A percentile compares a stretch with the other conserved stretches of the same genome.
These are phyloP conservation scores for Erysiphe pulchra DNA, from an alignment of 2,329 filamentous ascomycete species.

Conservation along the genomic window DNA sequence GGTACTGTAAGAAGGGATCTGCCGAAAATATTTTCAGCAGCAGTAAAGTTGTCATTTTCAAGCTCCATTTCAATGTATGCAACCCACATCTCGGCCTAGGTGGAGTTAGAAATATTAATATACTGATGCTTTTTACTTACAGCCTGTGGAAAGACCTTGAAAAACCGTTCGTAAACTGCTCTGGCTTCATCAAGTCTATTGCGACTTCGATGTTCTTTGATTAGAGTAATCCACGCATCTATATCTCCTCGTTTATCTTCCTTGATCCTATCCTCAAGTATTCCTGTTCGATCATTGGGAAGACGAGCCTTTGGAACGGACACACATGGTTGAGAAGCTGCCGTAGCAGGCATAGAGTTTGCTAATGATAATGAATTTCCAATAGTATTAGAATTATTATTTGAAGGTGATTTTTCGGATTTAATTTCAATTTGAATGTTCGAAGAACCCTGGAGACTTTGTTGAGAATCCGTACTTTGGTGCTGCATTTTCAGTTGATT, in stretches of 20 bases:
- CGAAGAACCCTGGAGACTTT: slow-evolving; percentile 7
- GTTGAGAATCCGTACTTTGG: slow-evolving; percentile 10
- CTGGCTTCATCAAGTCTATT: slow-evolving; percentile 64
- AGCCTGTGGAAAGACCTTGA: slow-evolving; percentile 68
- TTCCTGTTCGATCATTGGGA: slow-evolving; percentile 14
- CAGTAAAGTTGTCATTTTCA: slow-evolving; percentile 55
- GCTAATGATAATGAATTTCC: slow-evolving; percentile 2
- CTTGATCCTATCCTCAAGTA: slow-evolving; percentile 66
- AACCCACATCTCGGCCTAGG: slow-evolving; percentile 73
- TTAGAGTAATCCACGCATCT: slow-evolving; percentile 73
- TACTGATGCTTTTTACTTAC: slow-evolving; percentile 30
- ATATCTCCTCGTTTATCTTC: slow-evolving; percentile 83
- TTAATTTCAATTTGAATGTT: slow-evolving; percentile 12
- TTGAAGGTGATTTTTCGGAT: slow-evolving; percentile 5
- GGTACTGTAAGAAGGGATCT: slow-evolving; percentile 54
- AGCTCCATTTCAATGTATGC: slow-evolving; percentile 77
- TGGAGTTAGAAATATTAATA: slow-evolving; percentile 13
- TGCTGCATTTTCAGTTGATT: slow-evolving; percentile 12
- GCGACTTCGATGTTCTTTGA: slow-evolving; percentile 59
- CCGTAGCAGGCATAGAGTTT: slow-evolving; percentile 7
- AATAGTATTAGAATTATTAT: slow-evolving; percentile 8
- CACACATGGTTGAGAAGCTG: slow-evolving; percentile 7
- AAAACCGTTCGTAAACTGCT: slow-evolving; percentile 59
- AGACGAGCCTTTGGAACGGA: slow-evolving; percentile 13
- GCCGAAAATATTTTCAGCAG: slow-evolving; percentile 63